Evolutionary conservation across 2,329 filamentous ascomycete species (phyloP).

Genomic region (Camptophora hylomeconis): DNA sequence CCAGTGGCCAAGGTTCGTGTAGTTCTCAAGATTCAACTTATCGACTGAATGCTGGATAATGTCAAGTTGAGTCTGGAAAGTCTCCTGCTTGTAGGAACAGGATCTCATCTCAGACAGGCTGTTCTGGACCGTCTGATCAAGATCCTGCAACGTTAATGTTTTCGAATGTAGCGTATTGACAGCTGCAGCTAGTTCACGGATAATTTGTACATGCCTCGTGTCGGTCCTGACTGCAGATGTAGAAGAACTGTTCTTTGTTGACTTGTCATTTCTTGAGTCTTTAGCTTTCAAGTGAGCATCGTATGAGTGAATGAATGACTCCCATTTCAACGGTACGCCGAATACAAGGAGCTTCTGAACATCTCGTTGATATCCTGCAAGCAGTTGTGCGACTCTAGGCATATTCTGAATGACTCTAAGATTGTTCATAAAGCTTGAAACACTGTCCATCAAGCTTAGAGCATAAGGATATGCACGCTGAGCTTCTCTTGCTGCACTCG

Average conservation of each 20-base stretch:
- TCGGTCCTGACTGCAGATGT: slow-evolving; percentile 43
- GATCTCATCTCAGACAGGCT: slow-evolving; percentile 70
- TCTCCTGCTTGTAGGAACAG: slow-evolving; percentile 68
- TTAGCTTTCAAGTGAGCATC: slow-evolving; percentile 67
- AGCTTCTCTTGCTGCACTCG: slow-evolving; percentile 95
- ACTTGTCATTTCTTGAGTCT: slow-evolving; percentile 43
- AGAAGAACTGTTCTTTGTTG: slow-evolving; percentile 39
- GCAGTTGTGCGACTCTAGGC: slow-evolving; percentile 72
- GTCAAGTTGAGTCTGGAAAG: slow-evolving; percentile 70
- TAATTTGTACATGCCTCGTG: slow-evolving; percentile 92
- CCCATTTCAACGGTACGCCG: slow-evolving; percentile 85
- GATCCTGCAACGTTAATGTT: slow-evolving; percentile 62
- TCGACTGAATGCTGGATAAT: slow-evolving; percentile 85
- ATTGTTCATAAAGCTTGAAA: slow-evolving; percentile 85
- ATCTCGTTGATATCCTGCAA: slow-evolving; percentile 86
- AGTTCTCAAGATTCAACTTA: slow-evolving; percentile 91
- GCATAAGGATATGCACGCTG: slow-evolving; percentile 97
- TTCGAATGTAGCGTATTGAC: slow-evolving; percentile 84
- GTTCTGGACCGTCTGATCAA: slow-evolving; percentile 70
- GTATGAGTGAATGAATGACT: slow-evolving; percentile 94
- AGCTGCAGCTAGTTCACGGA: slow-evolving; percentile 78
- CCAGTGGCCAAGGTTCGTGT: slow-evolving; percentile 85
- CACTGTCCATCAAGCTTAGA: slow-evolving; percentile 95
- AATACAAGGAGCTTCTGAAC: slow-evolving; percentile 73
- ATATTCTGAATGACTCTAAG: slow-evolving; percentile 72